Evolutionary conservation across 2,329 filamentous ascomycete species (phyloP), one percentile per base, ranked within the genome.

Genomic region (Fusarium euwallaceae): DNA sequence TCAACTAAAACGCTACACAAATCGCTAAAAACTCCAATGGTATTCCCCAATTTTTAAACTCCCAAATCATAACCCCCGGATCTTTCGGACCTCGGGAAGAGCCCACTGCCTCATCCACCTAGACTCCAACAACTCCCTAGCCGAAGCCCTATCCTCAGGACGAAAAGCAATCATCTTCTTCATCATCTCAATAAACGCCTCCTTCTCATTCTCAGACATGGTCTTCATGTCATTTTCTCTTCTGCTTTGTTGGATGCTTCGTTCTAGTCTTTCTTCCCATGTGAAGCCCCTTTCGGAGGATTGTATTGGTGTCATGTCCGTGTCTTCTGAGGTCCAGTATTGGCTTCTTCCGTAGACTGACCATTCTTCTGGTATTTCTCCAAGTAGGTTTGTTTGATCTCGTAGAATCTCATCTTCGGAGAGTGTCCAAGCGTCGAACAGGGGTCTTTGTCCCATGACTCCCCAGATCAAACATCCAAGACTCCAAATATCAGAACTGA

Each of bases 381-480:
- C 74, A 12, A 76, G 71, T 36, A 76, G 71, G 27, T 76, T 73
- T 3, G 61, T 66, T 3, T 76, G 74, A 22, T 76, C 74, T 6
- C 72, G 71, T 4, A 76, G 68, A 8, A 76, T 72, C 12, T 76
- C 66, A 4, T 76, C 74, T 63, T 76, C 74, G 4, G 73, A 72
- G 0, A 74, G 27, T 0, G 62, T 66, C 74, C 68, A 74, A n/a
- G 73, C 68, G n/a, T 77, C 75, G n/a, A 77, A 77, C 4, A 77
- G 53, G 10, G 75, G 71, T 16, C 66, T 55, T 20, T 77, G 70
- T 32, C 70, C 75, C 36, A 77, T 63, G 17, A 76, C 60, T 3
- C 65, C 76, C 75, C 75, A 77, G 9, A 77, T 69, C 10, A 73
- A 65, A 60, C 75, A 77, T 12, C 70, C 75, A n/a, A 77, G 65